phyloP scores from a whole-genome alignment of 176 grass and related monocot species.

The Miscanthus lutarioriparius region DNA sequence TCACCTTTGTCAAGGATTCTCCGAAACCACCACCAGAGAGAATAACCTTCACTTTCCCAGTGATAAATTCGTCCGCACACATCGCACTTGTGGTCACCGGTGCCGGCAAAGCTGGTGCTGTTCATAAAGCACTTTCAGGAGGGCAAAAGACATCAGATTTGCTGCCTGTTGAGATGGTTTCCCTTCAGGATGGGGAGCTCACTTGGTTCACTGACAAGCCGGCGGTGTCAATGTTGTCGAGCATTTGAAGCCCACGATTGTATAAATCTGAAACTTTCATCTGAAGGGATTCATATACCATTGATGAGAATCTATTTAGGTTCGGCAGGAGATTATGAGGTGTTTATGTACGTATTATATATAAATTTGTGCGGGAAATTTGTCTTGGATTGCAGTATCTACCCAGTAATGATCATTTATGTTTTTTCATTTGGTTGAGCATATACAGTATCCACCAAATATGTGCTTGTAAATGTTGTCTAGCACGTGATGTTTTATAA shows the following conservation, averaged over 20 bases:
- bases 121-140: conserved; percentile 59
- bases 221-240: conserved; percentile 55
- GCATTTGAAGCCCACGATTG: neutral
- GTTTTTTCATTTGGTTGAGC: neutral
- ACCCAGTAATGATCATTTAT: neutral
- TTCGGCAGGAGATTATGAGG: neutral
- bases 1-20: conserved; percentile 83
- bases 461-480: conserved; percentile 15
- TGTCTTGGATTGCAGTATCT: neutral
- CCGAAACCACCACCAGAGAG: conserved; percentile 83
- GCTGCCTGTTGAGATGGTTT: conserved; percentile 83
- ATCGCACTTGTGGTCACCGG: conserved; percentile 71
- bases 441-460: neutral
- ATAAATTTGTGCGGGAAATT: neutral
- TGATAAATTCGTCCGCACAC: conserved; percentile 74
- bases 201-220: conserved; percentile 92
- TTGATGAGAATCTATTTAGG: neutral
- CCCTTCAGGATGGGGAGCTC: conserved; percentile 59
- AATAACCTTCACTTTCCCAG: conserved; percentile 84
- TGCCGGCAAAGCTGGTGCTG: conserved; percentile 61
- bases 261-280: neutral
- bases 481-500: neutral
- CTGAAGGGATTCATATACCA: neutral
- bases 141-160: conserved; percentile 50
- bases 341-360: neutral